Base-by-base conservation (phyloP, 1,284 basidiomycete species). In the Ustanciosporium gigantosporum region DNA sequence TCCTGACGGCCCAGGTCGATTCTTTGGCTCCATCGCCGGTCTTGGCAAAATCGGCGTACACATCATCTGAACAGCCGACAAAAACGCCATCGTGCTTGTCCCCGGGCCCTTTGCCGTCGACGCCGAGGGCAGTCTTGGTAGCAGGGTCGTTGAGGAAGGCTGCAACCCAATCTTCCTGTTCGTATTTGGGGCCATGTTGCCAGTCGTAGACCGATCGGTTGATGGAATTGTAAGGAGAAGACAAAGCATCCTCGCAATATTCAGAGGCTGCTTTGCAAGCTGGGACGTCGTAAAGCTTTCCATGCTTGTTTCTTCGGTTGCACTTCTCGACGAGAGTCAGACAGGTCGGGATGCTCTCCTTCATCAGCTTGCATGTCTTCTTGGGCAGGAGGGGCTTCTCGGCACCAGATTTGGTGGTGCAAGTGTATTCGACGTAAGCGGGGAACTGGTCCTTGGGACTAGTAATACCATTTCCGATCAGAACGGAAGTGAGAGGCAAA, bases 401-500 rank as follows among this genome's bases (percentile, higher is more conserved):
- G 1, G 68, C 56, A 11, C 69, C 72, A 21, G 65, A 65, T 3
- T 46, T 46, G 49, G 67, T 55, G 25, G 72, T 66, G 41, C 75
- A 77, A 3, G 75, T 67, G 27, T 73, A 77, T 25, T 70, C 48
- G 36, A 70, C 56, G 35, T 73, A 74, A 7, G 75, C 74, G 5
- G 61, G 64, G 55, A 58, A 74, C 43, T 73, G 70, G 41, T 71
- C 56, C 32, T 62, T 40, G 17, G 75, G 75, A 16, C 61, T 67
- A 20, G 75, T 76, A 52, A 76, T 68, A 5, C 75, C 75, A 42
- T 77, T 77, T n/a, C 75, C 74, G 42, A 77, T 77, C 37, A 76
- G 36, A 13, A 77, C 59, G 17, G 66, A 70, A 0, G 24, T 36
- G 11, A 74, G 55, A 3, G 74, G 72, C 24, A 77, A 43, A 0